These are phyloP conservation scores for Coemansia sp. DNA, from an alignment of 192 early-diverging fungal genomes.

Conservation along the genomic window DNA sequence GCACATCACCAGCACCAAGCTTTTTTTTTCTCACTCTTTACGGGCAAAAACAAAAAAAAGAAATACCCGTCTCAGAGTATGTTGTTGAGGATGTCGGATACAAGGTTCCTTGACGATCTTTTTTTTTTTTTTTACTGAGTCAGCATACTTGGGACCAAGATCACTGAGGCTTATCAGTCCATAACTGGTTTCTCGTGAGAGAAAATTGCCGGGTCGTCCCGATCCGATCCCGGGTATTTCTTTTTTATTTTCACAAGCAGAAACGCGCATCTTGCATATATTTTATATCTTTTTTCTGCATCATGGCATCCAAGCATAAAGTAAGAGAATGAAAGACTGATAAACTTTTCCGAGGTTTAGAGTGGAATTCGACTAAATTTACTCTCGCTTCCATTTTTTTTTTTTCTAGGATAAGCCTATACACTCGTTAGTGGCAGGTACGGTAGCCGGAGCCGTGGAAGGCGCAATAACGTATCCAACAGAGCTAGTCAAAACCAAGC, in stretches of 20 bases:
- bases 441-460: slow-evolving; percentile 90
- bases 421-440: slow-evolving; percentile 82
- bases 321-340: background rate
- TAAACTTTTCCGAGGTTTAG: background rate
- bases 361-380: background rate
- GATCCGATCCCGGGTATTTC: background rate
- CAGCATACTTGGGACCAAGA: background rate
- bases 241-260: background rate
- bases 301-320: background rate
- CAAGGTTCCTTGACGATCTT: background rate
- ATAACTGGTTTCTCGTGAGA: background rate
- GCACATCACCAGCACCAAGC: background rate
- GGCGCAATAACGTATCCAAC: slow-evolving; percentile 93
- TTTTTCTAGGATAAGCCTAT: slow-evolving; percentile 39
- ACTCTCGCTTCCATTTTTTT: background rate
- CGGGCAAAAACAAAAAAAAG: background rate
- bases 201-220: background rate
- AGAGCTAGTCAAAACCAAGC: slow-evolving; percentile 94
- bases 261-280: slow-evolving; percentile 2
- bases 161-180: background rate
- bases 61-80: background rate
- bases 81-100: slow-evolving; percentile 5
- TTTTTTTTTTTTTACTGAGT: background rate
- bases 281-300: background rate
- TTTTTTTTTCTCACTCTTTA: background rate